Evolutionary conservation across 345 rosid genomes (phyloP).

Genomic region (Cochlearia excelsa): DNA sequence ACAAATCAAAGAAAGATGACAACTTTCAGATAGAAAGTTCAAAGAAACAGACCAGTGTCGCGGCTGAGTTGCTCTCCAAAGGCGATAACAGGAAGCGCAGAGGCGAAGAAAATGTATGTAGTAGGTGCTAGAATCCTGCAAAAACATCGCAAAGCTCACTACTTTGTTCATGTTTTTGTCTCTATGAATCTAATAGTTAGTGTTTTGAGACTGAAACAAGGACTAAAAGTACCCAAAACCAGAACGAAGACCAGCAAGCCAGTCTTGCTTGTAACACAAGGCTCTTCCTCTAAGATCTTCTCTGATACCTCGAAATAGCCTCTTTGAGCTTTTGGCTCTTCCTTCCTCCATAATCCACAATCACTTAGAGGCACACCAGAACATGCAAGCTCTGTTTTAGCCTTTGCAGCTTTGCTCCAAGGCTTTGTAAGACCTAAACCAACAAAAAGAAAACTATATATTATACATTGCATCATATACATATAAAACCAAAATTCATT

Average conservation of each 20-base stretch:
- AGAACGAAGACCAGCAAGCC: slow-evolving; percentile 53
- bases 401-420: neutral
- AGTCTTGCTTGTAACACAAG: slow-evolving; percentile 65
- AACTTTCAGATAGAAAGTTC: neutral
- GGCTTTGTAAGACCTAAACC: slow-evolving; percentile 10
- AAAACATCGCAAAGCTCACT: slow-evolving; percentile 1
- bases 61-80: slow-evolving; percentile 82
- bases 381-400: slow-evolving; percentile 13
- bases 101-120: slow-evolving; percentile 78
- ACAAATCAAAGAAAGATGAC: neutral
- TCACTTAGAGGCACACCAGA: slow-evolving; percentile 1
- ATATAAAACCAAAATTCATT: neutral
- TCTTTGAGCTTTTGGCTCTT: slow-evolving; percentile 45
- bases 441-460: slow-evolving; percentile 15
- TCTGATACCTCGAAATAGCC: slow-evolving; percentile 50
- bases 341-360: slow-evolving; percentile 20
- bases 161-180: neutral
- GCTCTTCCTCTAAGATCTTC: slow-evolving; percentile 57
- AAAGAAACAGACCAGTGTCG: slow-evolving; percentile 52
- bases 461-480: slow-evolving; percentile 1
- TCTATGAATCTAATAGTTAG: neutral
- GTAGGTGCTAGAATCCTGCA: slow-evolving; percentile 78
- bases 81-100: slow-evolving; percentile 81
- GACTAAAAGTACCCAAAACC: slow-evolving; percentile 45
- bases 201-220: neutral